Base-by-base conservation (phyloP, 768 basidiomycete genomes). In the Trametes punicea region DNA sequence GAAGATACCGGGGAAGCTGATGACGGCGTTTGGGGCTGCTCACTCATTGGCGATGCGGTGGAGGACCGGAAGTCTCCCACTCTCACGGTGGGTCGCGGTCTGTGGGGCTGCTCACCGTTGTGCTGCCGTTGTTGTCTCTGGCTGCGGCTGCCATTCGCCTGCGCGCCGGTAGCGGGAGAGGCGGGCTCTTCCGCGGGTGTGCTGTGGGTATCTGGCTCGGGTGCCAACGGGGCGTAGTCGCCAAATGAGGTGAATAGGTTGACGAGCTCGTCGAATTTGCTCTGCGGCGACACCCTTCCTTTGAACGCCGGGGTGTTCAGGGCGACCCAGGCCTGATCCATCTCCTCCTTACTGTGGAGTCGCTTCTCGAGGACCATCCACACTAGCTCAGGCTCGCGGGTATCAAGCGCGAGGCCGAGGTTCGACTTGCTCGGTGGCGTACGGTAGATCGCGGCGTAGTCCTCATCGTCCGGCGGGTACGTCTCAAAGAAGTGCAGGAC, bases 361-460 rank as follows among this genome's bases (percentile, higher is more conserved):
- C 71, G 72, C 40, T 77, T 82, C 45, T 86, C 78, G 26, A 89
- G 77, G 46, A 89, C 70, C 71, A 80, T 73, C 78, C 80, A 85
- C 23, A 87, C 80, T 31, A 82, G 71, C 62, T 87, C 81, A 9
- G 86, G 86, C 63, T 85, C 80, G 50, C 71, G 67, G 13, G 85
- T 85, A 60, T 80, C 74, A 40, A 89, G 51, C 23, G 88, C 83
- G 42, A 87, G 69, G 15, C 74, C 75, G 36, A 89, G 73, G 38
- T 82, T 71, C 39, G 76, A 75, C 39, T 63, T 72, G n/a, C 76
- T 64, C 5, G 71, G 59, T 0, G 78, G 74, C 27, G 69, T 59
- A 1, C 69, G 63, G 66, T 88, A 88, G 40, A 88, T 75, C 3
- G 66, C 65, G 23, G 68, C 62, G 31, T 74, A 71, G 60, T 87